Conservation (phyloP, 805 yeast genomes). For the Teunomyces barrocoloradensis region DNA sequence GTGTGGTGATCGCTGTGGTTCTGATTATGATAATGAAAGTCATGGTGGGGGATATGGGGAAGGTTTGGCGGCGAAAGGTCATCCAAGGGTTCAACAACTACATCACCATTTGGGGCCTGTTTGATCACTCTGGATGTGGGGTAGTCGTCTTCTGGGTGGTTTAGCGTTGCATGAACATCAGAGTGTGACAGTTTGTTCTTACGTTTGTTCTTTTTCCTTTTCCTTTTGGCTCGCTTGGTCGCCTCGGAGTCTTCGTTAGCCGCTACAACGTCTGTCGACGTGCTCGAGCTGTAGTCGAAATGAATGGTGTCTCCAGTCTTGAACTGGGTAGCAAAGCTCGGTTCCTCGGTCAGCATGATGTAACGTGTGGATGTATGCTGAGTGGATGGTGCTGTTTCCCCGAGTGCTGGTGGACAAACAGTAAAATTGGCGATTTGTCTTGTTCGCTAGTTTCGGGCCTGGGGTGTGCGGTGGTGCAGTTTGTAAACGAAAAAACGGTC, state of each 20-base stretch:
- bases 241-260: conserved; percentile 5
- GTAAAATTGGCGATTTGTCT: not conserved
- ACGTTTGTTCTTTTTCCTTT: conserved; percentile 30
- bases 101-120: conserved; percentile 72
- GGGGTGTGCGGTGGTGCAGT: conserved; percentile 1
- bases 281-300: conserved; percentile 18
- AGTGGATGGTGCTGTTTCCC: not conserved
- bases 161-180: conserved; percentile 42
- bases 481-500: no score
- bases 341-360: not conserved
- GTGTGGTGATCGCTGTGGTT: conserved; percentile 7
- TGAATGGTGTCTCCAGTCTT: conserved; percentile 36
- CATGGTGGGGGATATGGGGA: conserved; percentile 6
- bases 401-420: not conserved
- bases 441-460: not conserved
- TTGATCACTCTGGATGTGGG: conserved; percentile 71
- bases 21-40: conserved; percentile 6
- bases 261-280: conserved; percentile 5
- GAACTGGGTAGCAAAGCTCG: conserved; percentile 8
- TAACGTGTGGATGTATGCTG: not conserved
- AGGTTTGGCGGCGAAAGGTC: conserved; percentile 16
- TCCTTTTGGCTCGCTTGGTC: conserved; percentile 18
- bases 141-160: conserved; percentile 59
- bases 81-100: conserved; percentile 61
- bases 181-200: conserved; percentile 9